phyloP scores from a whole-genome alignment of 371 early-diverging fungal genomes.

The Coemansia sp. region DNA sequence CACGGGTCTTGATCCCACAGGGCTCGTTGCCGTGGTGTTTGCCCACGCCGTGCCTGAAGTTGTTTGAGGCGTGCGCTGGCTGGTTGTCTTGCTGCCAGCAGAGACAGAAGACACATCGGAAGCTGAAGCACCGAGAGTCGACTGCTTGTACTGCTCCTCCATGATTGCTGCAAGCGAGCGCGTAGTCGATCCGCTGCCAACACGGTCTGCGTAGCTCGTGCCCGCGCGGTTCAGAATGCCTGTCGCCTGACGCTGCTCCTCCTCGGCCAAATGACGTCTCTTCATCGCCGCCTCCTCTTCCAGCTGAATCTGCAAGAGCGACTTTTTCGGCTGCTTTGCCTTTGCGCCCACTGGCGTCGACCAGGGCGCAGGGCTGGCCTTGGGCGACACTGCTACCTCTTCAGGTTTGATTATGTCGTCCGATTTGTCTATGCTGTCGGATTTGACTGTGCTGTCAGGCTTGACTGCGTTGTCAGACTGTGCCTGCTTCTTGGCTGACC shows the following conservation, averaged over 20 bases:
- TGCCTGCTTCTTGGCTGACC: conserved; percentile 2
- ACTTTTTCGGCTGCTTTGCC: conserved; percentile 60
- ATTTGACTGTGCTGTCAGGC: background rate
- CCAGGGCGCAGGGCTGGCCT: conserved; percentile 57
- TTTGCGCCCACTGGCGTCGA: conserved; percentile 53
- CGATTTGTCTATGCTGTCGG: background rate
- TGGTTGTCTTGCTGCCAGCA: background rate
- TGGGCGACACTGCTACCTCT: background rate
- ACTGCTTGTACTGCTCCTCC: conserved; percentile 48
- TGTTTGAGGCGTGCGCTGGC: background rate
- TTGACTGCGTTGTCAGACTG: background rate
- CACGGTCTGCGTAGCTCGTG: conserved; percentile 46
- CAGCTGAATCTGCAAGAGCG: conserved; percentile 72
- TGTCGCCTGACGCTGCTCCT: conserved; percentile 19
- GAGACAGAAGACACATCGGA: background rate
- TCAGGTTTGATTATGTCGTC: background rate
- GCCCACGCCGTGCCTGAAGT: background rate
- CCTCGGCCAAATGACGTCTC: conserved; percentile 50
- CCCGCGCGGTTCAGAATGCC: conserved; percentile 11
- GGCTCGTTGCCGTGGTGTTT: background rate
- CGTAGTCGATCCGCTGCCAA: conserved; percentile 13
- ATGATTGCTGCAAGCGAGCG: conserved; percentile 43
- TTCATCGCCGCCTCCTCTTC: conserved; percentile 66
- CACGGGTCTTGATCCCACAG: background rate
- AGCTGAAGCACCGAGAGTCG: conserved; percentile 15